phyloP scores from a whole-genome alignment of 345 rosid genomes.

The Populus simonii region DNA sequence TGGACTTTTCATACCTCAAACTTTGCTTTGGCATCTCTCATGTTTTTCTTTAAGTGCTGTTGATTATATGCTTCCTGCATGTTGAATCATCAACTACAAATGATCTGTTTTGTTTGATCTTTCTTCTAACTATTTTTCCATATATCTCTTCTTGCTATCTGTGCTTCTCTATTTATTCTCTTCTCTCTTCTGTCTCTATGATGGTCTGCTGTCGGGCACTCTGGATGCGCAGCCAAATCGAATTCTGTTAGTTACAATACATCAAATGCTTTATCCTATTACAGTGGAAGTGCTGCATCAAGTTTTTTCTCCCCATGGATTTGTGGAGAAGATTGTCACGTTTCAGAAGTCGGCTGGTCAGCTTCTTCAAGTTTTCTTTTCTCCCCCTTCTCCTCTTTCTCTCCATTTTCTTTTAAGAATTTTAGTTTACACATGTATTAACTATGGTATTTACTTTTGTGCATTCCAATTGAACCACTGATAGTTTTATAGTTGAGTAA shows the following conservation, averaged over 20 bases:
- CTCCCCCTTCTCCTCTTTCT: not conserved
- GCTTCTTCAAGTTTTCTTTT: slow-evolving; percentile 30
- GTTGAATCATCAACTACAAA: not conserved
- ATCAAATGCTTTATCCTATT: slow-evolving; percentile 94
- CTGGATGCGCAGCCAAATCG: slow-evolving; percentile 87
- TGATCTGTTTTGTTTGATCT: slow-evolving; percentile 21
- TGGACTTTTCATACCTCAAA: not conserved
- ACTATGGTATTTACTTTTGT: slow-evolving; percentile 11
- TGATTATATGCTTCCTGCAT: slow-evolving; percentile 9
- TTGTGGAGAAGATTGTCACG: slow-evolving; percentile 93
- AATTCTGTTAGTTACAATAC: slow-evolving; percentile 86
- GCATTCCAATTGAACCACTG: not conserved
- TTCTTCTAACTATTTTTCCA: slow-evolving; percentile 11
- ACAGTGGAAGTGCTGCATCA: slow-evolving; percentile 96
- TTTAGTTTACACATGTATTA: slow-evolving; percentile 2
- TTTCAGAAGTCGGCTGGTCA: slow-evolving; percentile 99
- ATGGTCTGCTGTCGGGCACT: slow-evolving; percentile 54
- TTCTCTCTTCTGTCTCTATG: slow-evolving; percentile 58
- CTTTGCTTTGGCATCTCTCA: not conserved
- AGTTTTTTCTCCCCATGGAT: slow-evolving; percentile 91
- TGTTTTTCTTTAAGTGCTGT: not conserved
- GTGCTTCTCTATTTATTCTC: slow-evolving; percentile 51
- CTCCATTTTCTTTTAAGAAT: not conserved
- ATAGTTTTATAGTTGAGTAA: slow-evolving; percentile 9
- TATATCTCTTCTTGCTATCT: slow-evolving; percentile 27